phyloP scores from a whole-genome alignment of 129 eudicot species.

The Erigeron canadensis region DNA sequence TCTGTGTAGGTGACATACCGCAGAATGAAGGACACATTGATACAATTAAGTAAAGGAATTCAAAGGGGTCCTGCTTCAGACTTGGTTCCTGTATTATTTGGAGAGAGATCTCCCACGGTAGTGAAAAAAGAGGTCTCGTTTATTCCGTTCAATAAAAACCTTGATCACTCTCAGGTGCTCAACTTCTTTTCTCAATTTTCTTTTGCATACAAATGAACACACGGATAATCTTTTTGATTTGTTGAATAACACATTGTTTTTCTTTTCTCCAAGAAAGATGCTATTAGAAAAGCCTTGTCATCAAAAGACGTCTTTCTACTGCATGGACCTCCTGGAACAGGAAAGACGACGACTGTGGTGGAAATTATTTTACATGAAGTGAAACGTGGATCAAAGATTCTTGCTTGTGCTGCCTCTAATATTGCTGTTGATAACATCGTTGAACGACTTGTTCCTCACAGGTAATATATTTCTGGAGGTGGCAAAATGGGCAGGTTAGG shows the following conservation, averaged over 20 bases:
- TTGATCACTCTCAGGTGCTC: conserved; percentile 95
- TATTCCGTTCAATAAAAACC: conserved; percentile 67
- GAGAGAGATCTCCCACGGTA: conserved; percentile 67
- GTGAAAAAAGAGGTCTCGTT: conserved; percentile 70
- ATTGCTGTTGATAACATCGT: conserved; percentile 98
- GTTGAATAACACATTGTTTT: conserved; percentile 9
- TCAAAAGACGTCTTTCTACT: conserved; percentile 92
- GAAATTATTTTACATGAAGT: conserved; percentile 95
- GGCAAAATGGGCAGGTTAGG: no score
- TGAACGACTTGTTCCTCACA: conserved; percentile 92
- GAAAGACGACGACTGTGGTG: conserved; percentile 95
- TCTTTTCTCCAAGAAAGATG: conserved; percentile 72
- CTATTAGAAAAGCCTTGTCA: conserved; percentile 77
- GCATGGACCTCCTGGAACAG: conserved; percentile 99
- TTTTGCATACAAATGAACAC: conserved; percentile 5
- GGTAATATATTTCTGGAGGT: conserved; percentile 38
- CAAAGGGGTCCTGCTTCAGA: conserved; percentile 86
- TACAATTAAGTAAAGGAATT: conserved; percentile 89
- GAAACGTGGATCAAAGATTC: conserved; percentile 95
- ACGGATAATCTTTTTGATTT: background rate
- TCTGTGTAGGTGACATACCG: conserved; percentile 79
- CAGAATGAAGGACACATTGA: conserved; percentile 91
- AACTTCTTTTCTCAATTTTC: conserved; percentile 4
- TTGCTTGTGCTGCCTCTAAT: conserved; percentile 98
- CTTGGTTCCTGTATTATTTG: conserved; percentile 91